A percentile compares a stretch with the other conserved stretches of the same genome.
These are phyloP conservation scores for Chenopodium album DNA, from an alignment of 148 eudicot species.

Conservation along the genomic window DNA sequence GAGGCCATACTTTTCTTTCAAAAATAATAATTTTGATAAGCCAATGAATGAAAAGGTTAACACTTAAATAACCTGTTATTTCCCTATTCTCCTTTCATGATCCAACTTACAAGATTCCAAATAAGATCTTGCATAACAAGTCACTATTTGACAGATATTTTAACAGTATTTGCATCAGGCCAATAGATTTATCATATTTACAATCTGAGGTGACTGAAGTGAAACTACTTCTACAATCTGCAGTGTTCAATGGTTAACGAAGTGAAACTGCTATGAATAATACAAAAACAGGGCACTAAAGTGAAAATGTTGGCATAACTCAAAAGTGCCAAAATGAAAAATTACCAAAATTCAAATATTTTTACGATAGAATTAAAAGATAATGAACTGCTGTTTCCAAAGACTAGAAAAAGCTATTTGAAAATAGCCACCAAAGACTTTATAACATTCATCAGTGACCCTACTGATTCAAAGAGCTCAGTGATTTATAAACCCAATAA, in stretches of 20 bases:
- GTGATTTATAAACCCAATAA: too few relatives aligned
- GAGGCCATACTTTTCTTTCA: too few relatives aligned
- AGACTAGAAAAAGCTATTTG: not conserved
- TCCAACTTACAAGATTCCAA: not conserved
- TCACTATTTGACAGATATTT: not conserved
- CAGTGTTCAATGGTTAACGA: too few relatives aligned
- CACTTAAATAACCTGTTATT: too few relatives aligned
- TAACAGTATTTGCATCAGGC: not conserved
- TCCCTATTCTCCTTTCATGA: not conserved
- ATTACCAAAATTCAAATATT: too few relatives aligned
- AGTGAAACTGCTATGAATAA: too few relatives aligned
- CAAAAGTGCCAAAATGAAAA: not conserved
- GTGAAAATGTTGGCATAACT: not conserved
- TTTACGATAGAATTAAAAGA: too few relatives aligned
- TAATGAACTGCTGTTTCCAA: too few relatives aligned
- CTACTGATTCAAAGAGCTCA: not conserved
- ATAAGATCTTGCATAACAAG: not conserved
- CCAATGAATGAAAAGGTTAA: not conserved
- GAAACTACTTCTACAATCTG: not conserved
- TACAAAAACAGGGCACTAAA: not conserved
- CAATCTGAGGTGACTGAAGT: too few relatives aligned
- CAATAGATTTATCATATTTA: too few relatives aligned
- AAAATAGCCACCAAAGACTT: not conserved
- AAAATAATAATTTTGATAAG: not conserved
- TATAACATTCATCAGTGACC: not conserved